These are phyloP conservation scores for Boletus tylopilopsis DNA, from an alignment of 768 basidiomycete species.

Conservation along the genomic window DNA sequence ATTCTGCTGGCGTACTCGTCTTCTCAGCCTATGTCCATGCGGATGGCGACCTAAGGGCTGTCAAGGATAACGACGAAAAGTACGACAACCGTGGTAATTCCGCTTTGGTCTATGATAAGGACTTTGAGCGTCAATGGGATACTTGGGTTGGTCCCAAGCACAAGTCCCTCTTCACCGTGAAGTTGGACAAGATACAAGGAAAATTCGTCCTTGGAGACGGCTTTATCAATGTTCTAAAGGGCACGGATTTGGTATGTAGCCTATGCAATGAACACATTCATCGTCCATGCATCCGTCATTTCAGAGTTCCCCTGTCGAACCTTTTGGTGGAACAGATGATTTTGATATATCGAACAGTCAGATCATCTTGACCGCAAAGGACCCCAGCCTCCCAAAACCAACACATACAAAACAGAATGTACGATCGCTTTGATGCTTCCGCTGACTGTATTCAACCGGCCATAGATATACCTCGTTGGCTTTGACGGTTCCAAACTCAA, in stretches of 20 bases:
- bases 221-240: constrained; percentile 59
- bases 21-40: constrained; percentile 84
- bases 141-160: constrained; percentile 72
- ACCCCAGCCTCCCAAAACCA: constrained; percentile 70
- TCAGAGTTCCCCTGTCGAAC: constrained; percentile 74
- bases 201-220: constrained; percentile 52
- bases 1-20: constrained; percentile 57
- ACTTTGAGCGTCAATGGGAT: constrained; percentile 78
- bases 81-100: constrained; percentile 71
- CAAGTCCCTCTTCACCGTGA: constrained; percentile 67
- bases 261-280: not conserved
- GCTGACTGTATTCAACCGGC: not conserved
- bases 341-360: constrained; percentile 67
- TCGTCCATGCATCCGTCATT: not conserved
- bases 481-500: constrained; percentile 50
- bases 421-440: not conserved
- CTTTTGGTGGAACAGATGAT: constrained; percentile 82
- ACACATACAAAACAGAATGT: constrained; percentile 92
- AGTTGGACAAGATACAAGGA: constrained; percentile 42
- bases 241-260: constrained; percentile 61
- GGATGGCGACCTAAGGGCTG: constrained; percentile 68
- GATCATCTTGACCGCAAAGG: constrained; percentile 84
- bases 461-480: constrained; percentile 66
- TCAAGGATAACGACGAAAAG: constrained; percentile 63
- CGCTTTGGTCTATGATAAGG: constrained; percentile 66